phyloP scores from a whole-genome alignment of 345 rosid species.

The Acer campestre region DNA sequence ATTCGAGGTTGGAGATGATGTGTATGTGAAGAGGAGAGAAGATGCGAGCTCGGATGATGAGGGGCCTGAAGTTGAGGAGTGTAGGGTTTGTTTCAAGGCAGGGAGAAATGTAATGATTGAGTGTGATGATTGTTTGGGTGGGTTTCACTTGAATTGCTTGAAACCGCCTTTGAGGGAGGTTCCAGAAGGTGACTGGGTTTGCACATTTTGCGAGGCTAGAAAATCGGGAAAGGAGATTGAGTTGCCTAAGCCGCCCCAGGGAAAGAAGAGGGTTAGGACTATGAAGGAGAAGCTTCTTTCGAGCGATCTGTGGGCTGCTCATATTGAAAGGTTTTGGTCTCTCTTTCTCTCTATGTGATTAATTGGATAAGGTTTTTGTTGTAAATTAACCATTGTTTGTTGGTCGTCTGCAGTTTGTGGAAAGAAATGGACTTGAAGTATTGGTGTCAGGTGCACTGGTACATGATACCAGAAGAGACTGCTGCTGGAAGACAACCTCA shows the following conservation, averaged over 20 bases:
- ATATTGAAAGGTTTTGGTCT: constrained; percentile 65
- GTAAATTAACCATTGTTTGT: background rate
- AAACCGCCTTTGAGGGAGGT: constrained; percentile 72
- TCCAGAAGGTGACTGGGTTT: constrained; percentile 93
- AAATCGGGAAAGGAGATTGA: constrained; percentile 53
- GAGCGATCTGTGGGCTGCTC: constrained; percentile 82
- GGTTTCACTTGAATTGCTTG: constrained; percentile 91
- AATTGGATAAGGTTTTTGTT: background rate
- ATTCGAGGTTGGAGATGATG: constrained; percentile 78
- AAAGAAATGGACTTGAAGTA: constrained; percentile 67
- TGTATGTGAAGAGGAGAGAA: constrained; percentile 86
- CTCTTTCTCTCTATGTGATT: background rate
- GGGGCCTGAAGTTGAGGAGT: constrained; percentile 77
- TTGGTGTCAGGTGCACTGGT: constrained; percentile 83
- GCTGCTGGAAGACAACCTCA: constrained; percentile 79
- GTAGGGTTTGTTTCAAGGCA: constrained; percentile 70
- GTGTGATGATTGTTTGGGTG: constrained; percentile 88
- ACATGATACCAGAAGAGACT: constrained; percentile 90
- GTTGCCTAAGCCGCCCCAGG: constrained; percentile 57
- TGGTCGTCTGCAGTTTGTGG: constrained; percentile 60
- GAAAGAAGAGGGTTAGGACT: constrained; percentile 69
- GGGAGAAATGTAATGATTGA: constrained; percentile 76
- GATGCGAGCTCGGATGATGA: constrained; percentile 65
- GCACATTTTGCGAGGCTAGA: constrained; percentile 62
- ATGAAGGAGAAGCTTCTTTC: constrained; percentile 90